These are phyloP conservation scores for Flaveria trinervia DNA, from an alignment of 129 eudicot species.

Conservation along the genomic window DNA sequence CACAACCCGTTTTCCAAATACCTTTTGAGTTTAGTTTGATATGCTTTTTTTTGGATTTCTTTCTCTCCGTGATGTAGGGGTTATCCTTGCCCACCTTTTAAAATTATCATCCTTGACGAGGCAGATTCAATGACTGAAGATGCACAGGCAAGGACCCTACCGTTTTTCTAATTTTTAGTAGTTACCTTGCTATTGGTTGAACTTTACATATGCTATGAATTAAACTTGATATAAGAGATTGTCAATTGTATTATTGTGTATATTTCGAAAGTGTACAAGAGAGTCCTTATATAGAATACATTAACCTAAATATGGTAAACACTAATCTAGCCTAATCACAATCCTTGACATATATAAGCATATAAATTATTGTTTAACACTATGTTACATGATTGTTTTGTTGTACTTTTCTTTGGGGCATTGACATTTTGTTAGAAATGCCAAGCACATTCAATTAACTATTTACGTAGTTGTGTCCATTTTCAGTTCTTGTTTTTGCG, in stretches of 20 bases:
- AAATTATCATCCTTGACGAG: conserved; percentile 94
- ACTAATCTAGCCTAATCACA: too few relatives aligned
- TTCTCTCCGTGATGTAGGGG: conserved; percentile 52
- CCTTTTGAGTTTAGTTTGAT: neutral
- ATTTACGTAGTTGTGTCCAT: neutral
- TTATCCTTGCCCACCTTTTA: conserved; percentile 96
- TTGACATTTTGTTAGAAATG: conserved; percentile 9
- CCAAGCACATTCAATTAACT: neutral
- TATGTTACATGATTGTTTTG: neutral
- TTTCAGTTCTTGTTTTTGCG: neutral
- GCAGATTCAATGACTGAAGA: conserved; percentile 99
- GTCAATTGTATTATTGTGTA: too few relatives aligned
- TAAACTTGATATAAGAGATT: too few relatives aligned
- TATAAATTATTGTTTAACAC: too few relatives aligned
- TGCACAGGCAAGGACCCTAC: conserved; percentile 71
- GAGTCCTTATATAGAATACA: too few relatives aligned
- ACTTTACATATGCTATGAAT: too few relatives aligned
- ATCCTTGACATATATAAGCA: too few relatives aligned
- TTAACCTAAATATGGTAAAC: too few relatives aligned
- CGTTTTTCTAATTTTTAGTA: neutral
- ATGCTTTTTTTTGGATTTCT: conserved; percentile 2
- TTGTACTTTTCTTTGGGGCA: neutral
- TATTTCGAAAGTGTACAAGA: too few relatives aligned
- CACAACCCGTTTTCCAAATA: neutral
- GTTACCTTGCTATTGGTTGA: conserved; percentile 2